phyloP scores from a whole-genome alignment of 257 asterid species.

The Plectranthus barbatus region DNA sequence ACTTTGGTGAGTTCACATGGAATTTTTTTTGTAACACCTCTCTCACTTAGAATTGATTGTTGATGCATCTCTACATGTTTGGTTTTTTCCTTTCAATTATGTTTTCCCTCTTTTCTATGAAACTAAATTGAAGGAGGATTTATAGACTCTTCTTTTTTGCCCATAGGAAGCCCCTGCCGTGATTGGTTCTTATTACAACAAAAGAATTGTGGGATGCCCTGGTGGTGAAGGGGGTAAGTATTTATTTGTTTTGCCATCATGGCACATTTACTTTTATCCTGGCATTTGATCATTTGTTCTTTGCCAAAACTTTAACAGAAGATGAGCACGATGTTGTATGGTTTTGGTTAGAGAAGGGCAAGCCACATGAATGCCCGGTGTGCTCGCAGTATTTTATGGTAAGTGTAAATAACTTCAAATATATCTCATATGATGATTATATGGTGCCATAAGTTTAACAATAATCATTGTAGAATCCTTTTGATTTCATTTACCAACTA shows the following conservation, averaged over 20 bases:
- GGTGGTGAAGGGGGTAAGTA: conserved; percentile 85
- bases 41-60: background rate
- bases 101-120: too few relatives aligned
- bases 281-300: background rate
- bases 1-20: background rate
- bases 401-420: conserved; percentile 18
- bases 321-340: conserved; percentile 98
- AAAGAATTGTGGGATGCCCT: conserved; percentile 91
- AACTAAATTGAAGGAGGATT: conserved; percentile 97
- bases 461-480: background rate
- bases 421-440: conserved; percentile 12
- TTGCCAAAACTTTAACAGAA: conserved; percentile 41
- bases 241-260: background rate
- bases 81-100: conserved; percentile 50
- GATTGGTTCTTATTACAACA: conserved; percentile 56
- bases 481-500: background rate
- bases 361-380: conserved; percentile 93
- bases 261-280: background rate
- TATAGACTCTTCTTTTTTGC: background rate
- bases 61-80: conserved; percentile 27
- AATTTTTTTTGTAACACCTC: background rate
- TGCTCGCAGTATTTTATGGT: conserved; percentile 86
- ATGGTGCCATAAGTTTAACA: conserved; percentile 35
- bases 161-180: conserved; percentile 84
- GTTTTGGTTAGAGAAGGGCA: conserved; percentile 98